Conservation (phyloP, 441 rosid genomes). For the Syzygium syzygioides region DNA sequence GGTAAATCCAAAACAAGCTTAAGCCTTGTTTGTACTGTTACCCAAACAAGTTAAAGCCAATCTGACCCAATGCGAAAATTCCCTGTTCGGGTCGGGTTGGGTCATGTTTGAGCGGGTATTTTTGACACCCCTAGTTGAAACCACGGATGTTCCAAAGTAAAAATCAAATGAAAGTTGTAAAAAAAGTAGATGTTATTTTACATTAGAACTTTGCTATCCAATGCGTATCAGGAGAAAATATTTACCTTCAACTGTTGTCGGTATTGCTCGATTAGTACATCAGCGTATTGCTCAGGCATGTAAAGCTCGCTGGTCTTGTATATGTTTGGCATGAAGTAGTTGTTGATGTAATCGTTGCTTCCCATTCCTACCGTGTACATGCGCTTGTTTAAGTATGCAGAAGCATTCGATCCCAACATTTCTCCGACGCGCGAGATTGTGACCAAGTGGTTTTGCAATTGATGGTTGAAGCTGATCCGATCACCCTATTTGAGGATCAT, state of each 20-base stretch:
- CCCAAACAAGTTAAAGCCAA: no score
- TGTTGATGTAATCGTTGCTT: constrained; percentile 19
- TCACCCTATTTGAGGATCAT: not conserved
- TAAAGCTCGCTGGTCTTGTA: not conserved
- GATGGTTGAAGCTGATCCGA: not conserved
- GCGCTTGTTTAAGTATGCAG: constrained; percentile 12
- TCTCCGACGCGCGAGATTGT: not conserved
- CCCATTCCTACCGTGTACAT: constrained; percentile 14
- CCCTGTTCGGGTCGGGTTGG: no score
- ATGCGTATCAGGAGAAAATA: not conserved
- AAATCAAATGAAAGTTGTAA: not conserved
- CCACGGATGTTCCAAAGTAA: not conserved
- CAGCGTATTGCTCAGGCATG: constrained; percentile 9
- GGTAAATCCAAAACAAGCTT: no score
- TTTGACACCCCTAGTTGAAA: no score
- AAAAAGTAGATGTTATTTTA: not conserved
- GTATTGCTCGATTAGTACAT: constrained; percentile 2
- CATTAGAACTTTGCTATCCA: not conserved
- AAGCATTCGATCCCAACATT: not conserved
- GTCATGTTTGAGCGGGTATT: no score
- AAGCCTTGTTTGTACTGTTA: no score
- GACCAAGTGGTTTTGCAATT: not conserved
- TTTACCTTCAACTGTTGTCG: constrained; percentile 7
- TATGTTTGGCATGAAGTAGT: constrained; percentile 8
- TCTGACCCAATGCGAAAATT: no score